Percentiles rank a stretch among this genome's conserved stretches.
phyloP scores from a whole-genome alignment of 2,329 filamentous ascomycete species.

The Fusarium sp. region DNA sequence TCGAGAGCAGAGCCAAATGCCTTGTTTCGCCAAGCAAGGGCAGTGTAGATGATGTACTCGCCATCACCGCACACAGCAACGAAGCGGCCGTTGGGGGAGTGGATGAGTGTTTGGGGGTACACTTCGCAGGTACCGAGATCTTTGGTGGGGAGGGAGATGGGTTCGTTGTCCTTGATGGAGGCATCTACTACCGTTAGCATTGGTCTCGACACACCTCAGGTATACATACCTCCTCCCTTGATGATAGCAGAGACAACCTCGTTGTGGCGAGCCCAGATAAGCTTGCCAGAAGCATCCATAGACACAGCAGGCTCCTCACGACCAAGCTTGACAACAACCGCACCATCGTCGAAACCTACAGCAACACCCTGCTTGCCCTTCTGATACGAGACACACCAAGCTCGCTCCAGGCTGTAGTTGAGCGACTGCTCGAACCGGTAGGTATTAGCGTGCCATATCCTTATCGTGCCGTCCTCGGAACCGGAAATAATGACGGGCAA shows the following conservation, averaged over 20 bases:
- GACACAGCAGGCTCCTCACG: conserved; percentile 97
- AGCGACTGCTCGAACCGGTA: conserved; percentile 96
- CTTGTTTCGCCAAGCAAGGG: conserved; percentile 96
- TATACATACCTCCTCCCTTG: conserved; percentile 77
- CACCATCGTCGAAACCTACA: conserved; percentile 97
- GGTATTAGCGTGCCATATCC: conserved; percentile 99
- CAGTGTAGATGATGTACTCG: conserved; percentile 99
- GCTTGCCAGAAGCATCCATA: conserved; percentile 95
- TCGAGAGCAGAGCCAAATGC: conserved; percentile 95
- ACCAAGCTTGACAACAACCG: conserved; percentile 97
- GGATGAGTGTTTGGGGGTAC: conserved; percentile 92
- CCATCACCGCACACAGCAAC: conserved; percentile 88
- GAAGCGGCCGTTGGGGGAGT: conserved; percentile 95
- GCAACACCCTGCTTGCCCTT: conserved; percentile 94
- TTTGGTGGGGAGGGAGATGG: conserved; percentile 88
- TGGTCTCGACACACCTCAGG: background rate
- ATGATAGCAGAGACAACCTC: conserved; percentile 96
- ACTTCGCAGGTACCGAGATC: conserved; percentile 97
- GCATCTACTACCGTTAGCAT: conserved; percentile 67
- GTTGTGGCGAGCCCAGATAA: conserved; percentile 95
- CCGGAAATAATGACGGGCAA: conserved; percentile 97
- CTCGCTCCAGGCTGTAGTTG: conserved; percentile 94
- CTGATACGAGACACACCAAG: conserved; percentile 98
- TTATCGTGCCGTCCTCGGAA: conserved; percentile 96
- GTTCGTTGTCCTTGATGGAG: conserved; percentile 86